These are phyloP conservation scores for Scolecobasidium constrictum DNA, from an alignment of 2,329 filamentous ascomycete genomes.

Conservation along the genomic window DNA sequence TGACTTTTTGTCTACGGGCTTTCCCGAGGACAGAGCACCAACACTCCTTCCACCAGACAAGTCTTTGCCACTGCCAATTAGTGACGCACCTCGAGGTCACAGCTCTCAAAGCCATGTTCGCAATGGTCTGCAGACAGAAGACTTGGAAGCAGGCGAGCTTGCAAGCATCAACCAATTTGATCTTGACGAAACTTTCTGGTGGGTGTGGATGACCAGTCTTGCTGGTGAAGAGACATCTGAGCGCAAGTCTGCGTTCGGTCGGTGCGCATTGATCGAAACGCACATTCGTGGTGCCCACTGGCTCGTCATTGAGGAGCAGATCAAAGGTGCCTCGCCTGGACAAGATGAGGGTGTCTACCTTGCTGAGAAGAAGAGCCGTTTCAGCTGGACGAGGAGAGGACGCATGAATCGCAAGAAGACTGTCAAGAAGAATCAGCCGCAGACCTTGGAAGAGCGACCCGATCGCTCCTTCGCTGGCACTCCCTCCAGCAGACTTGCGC, in stretches of 20 bases:
- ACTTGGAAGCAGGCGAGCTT: slow-evolving; percentile 82
- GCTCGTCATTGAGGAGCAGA: slow-evolving; percentile 92
- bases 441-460: slow-evolving; percentile 38
- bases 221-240: slow-evolving; percentile 77
- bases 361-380: slow-evolving; percentile 89
- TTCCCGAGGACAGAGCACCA: slow-evolving; percentile 63
- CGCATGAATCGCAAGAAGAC: slow-evolving; percentile 47
- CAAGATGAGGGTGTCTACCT: slow-evolving; percentile 80
- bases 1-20: slow-evolving; percentile 90
- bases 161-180: slow-evolving; percentile 81
- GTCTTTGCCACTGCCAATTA: slow-evolving; percentile 67
- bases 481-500: slow-evolving; percentile 67
- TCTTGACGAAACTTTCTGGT: slow-evolving; percentile 96
- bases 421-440: slow-evolving; percentile 29
- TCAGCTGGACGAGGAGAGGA: slow-evolving; percentile 68
- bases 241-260: slow-evolving; percentile 85
- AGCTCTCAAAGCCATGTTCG: slow-evolving; percentile 72
- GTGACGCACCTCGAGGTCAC: slow-evolving; percentile 53
- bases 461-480: slow-evolving; percentile 38
- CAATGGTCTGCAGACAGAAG: slow-evolving; percentile 55
- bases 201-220: slow-evolving; percentile 98
- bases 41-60: slow-evolving; percentile 82
- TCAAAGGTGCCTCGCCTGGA: slow-evolving; percentile 82
- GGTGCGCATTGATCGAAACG: slow-evolving; percentile 88
- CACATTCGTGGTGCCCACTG: slow-evolving; percentile 70